A percentile compares a stretch with the other conserved stretches of the same genome.
These are phyloP conservation scores for Nakaseomyces kungkrabaensis DNA, from an alignment of 1,139 yeast genomes.

Conservation along the genomic window DNA sequence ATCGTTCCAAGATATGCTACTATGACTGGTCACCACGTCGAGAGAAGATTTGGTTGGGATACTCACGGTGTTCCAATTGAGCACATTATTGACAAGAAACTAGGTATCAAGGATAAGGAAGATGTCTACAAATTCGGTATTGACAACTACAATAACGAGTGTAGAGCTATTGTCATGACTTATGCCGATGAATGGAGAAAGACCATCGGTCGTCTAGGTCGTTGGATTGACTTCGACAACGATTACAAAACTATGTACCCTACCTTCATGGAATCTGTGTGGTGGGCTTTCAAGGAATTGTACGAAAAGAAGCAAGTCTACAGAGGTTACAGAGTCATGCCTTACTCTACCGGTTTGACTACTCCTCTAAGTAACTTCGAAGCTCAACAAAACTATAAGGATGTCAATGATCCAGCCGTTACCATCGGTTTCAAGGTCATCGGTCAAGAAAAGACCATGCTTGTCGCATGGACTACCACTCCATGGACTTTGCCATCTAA, in stretches of 20 bases:
- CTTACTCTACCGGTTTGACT: conserved; percentile 93
- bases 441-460: conserved; percentile 68
- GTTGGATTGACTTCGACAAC: conserved; percentile 99
- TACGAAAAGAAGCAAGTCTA: conserved; percentile 80
- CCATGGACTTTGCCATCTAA: conserved; percentile 99
- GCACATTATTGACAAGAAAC: conserved; percentile 95
- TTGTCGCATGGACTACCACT: conserved; percentile 98
- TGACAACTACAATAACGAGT: conserved; percentile 85
- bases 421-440: conserved; percentile 79
- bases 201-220: conserved; percentile 86
- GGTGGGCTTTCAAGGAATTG: conserved; percentile 97
- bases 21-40: conserved; percentile 93
- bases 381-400: conserved; percentile 97
- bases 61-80: conserved; percentile 98
- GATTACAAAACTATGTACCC: conserved; percentile 97
- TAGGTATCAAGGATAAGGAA: conserved; percentile 85
- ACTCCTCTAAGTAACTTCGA: conserved; percentile 96
- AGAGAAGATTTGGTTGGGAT: conserved; percentile 99
- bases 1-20: conserved; percentile 96
- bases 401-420: conserved; percentile 93
- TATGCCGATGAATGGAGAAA: conserved; percentile 91
- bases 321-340: conserved; percentile 96
- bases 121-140: conserved; percentile 93
- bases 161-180: conserved; percentile 95
- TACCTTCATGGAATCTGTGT: conserved; percentile 90